Evolutionary conservation across 345 rosid genomes (phyloP).

Genomic region (Eucalyptus curtisii): DNA sequence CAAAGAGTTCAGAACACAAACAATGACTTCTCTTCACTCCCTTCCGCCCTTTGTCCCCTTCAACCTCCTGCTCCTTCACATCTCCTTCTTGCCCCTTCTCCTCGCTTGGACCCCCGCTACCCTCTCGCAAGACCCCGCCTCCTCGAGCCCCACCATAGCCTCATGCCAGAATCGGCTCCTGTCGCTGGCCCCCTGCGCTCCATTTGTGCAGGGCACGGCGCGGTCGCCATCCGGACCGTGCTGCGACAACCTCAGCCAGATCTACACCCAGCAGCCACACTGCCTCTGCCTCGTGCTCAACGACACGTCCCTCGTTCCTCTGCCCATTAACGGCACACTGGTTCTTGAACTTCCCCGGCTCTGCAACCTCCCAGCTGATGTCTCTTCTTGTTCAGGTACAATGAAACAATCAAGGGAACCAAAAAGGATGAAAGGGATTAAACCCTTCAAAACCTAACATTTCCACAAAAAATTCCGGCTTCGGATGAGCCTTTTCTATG

Average conservation of each 20-base stretch:
- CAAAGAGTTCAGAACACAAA: background rate
- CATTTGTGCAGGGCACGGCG: conserved; percentile 53
- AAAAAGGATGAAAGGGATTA: background rate
- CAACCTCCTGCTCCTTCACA: background rate
- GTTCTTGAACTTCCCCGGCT: conserved; percentile 49
- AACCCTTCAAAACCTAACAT: background rate
- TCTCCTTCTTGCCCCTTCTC: conserved; percentile 6
- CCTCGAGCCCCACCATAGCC: conserved; percentile 13
- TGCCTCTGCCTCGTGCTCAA: conserved; percentile 72
- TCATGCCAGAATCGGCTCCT: conserved; percentile 46
- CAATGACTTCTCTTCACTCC: conserved; percentile 10
- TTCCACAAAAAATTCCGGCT: background rate
- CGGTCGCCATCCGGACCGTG: conserved; percentile 44
- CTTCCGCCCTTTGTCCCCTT: background rate
- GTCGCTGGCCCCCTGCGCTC: conserved; percentile 52
- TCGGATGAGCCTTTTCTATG: background rate
- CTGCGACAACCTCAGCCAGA: conserved; percentile 51
- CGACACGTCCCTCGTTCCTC: conserved; percentile 24
- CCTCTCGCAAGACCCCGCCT: conserved; percentile 22
- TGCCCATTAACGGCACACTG: conserved; percentile 58
- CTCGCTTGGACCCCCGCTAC: conserved; percentile 4
- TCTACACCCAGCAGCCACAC: conserved; percentile 33
- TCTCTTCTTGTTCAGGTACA: conserved; percentile 22
- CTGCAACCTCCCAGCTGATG: conserved; percentile 32
- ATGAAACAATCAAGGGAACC: background rate